Percentiles rank a stretch among this genome's conserved stretches.
phyloP scores from a whole-genome alignment of 164 flowering plant genomes.

The Echeveria elegans region DNA sequence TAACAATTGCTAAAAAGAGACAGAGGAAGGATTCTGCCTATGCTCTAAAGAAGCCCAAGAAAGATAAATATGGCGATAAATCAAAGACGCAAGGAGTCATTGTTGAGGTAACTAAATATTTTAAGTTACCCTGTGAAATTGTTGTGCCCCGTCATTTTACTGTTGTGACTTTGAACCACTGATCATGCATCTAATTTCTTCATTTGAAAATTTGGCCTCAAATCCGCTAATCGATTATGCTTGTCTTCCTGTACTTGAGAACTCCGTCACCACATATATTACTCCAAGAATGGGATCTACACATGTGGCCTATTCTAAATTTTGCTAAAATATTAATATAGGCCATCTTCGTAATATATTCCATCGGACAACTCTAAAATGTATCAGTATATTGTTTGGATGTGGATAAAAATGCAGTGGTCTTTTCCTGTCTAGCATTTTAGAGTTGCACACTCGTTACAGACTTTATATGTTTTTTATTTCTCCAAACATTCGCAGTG shows the following conservation, averaged over 20 bases:
- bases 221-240: neutral
- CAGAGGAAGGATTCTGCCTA: constrained; percentile 22
- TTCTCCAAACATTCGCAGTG: too few species aligned
- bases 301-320: neutral
- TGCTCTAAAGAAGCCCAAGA: constrained; percentile 22
- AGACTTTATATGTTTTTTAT: too few species aligned
- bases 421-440: too few species aligned
- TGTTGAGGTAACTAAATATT: constrained; percentile 51
- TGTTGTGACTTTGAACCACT: neutral
- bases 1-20: constrained; percentile 26
- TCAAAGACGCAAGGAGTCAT: constrained; percentile 51
- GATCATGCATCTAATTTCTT: neutral
- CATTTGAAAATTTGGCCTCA: neutral
- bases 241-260: neutral
- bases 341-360: too few species aligned
- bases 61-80: constrained; percentile 29
- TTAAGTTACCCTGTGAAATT: neutral
- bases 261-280: neutral
- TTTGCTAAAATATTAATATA: too few species aligned
- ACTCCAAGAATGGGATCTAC: neutral
- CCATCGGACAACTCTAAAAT: too few species aligned
- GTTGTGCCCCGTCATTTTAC: neutral
- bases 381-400: too few species aligned
- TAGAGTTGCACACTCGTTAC: too few species aligned
- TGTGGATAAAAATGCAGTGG: too few species aligned